These are phyloP conservation scores for Camellia sinensis DNA, from an alignment of 148 eudicot genomes.

Conservation along the genomic window DNA sequence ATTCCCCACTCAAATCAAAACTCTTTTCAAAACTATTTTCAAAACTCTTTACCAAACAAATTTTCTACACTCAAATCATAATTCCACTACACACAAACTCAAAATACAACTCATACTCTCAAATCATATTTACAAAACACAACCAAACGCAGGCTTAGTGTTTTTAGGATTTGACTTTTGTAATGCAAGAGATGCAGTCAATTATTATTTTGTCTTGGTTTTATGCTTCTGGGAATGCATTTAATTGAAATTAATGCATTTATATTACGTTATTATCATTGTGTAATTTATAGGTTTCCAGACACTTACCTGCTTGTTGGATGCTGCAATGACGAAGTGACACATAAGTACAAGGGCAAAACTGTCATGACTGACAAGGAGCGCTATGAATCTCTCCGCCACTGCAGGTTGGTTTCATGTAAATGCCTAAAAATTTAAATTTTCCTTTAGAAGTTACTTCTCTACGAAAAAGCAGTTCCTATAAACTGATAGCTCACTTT, in stretches of 20 bases:
- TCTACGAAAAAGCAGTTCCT: background rate
- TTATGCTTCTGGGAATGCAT: background rate
- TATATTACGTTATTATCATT: background rate
- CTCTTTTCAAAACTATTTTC: too few species aligned
- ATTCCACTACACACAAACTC: too few species aligned
- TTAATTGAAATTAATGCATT: background rate
- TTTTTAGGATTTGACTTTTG: background rate
- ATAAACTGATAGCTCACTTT: background rate
- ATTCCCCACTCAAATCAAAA: too few species aligned
- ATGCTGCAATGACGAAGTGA: slow-evolving; percentile 71
- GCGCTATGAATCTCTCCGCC: slow-evolving; percentile 76
- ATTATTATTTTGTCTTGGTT: slow-evolving; percentile 1
- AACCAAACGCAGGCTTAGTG: too few species aligned
- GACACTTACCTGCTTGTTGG: slow-evolving; percentile 70
- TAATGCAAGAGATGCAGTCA: background rate
- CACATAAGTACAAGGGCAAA: slow-evolving; percentile 68
- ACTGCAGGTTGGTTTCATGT: slow-evolving; percentile 54
- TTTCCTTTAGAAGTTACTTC: background rate
- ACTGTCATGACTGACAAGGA: slow-evolving; percentile 70
- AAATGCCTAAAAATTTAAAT: background rate
- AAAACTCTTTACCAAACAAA: too few species aligned
- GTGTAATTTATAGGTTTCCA: slow-evolving; percentile 44
- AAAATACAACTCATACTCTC: too few species aligned
- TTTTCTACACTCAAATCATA: too few species aligned
- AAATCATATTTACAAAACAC: too few species aligned